Evolutionary conservation across 108 stramenopile genomes (phyloP).

Genomic region (Stephanodiscus triporus): DNA sequence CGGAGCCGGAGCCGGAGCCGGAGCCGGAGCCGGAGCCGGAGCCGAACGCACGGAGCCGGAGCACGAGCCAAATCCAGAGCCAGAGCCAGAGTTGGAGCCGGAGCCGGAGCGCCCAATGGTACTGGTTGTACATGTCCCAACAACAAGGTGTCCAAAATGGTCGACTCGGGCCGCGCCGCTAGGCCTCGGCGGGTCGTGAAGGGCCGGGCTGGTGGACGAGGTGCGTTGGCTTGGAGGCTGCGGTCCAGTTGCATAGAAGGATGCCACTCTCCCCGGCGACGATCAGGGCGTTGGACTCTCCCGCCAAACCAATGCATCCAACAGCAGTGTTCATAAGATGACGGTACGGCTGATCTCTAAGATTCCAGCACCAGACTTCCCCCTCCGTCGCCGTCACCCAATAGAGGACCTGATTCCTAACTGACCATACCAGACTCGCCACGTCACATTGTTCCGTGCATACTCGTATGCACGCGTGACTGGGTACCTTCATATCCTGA

Average conservation of each 20-base stretch:
- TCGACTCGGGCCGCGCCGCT: slow-evolving; percentile 80
- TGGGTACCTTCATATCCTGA: too few species aligned
- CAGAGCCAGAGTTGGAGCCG: too few species aligned
- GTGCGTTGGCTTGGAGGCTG: slow-evolving; percentile 36
- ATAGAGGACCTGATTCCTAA: slow-evolving; percentile 56
- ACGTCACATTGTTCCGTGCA: too few species aligned
- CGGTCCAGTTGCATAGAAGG: slow-evolving; percentile 45
- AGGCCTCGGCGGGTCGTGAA: slow-evolving; percentile 56
- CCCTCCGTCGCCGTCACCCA: slow-evolving; percentile 79
- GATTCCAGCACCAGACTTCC: slow-evolving; percentile 71
- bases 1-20: too few species aligned
- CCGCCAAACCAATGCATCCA: slow-evolving; percentile 58
- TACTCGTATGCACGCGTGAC: too few species aligned
- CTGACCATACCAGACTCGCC: slow-evolving; percentile 63
- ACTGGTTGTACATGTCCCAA: slow-evolving; percentile 83
- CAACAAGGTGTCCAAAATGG: slow-evolving; percentile 60
- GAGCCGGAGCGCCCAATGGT: slow-evolving; percentile 64
- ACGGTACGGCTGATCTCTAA: slow-evolving; percentile 56
- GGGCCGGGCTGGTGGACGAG: slow-evolving; percentile 62
- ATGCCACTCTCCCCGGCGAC: slow-evolving; percentile 63
- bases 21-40: too few species aligned
- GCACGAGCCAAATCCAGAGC: too few species aligned
- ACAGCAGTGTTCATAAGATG: slow-evolving; percentile 57
- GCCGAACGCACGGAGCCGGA: too few species aligned
- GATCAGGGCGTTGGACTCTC: slow-evolving; percentile 26